Conservation (phyloP, 345 rosid species). For the Melaleuca quinquenervia region DNA sequence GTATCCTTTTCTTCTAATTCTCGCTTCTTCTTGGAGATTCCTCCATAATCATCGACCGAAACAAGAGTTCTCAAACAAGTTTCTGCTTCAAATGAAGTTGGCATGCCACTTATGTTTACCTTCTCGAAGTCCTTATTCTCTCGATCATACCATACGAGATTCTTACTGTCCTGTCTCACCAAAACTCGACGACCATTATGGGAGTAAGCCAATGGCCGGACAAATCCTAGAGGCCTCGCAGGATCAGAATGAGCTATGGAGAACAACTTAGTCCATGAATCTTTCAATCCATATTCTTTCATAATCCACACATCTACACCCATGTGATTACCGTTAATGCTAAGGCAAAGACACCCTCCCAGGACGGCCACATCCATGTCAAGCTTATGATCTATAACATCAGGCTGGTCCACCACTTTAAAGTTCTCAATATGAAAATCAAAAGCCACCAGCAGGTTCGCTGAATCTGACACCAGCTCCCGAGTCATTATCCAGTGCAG, state of each 20-base stretch:
- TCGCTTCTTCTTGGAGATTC: background rate
- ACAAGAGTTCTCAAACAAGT: conserved; percentile 4
- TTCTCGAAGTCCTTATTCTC: background rate
- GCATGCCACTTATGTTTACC: background rate
- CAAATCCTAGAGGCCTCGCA: background rate
- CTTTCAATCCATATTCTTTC: conserved; percentile 5
- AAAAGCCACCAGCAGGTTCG: conserved; percentile 10
- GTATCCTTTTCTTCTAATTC: background rate
- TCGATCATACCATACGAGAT: conserved; percentile 4
- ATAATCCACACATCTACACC: conserved; percentile 11
- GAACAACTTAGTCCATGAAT: conserved; percentile 4
- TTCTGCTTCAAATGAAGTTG: conserved; percentile 3
- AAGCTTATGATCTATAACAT: background rate
- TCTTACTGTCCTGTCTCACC: conserved; percentile 2
- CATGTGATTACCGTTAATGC: background rate
- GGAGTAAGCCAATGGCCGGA: conserved; percentile 1
- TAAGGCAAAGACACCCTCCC: conserved; percentile 13
- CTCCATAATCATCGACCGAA: conserved; percentile 1
- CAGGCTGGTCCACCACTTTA: conserved; percentile 11
- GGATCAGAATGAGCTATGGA: background rate
- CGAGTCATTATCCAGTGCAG: conserved; percentile 36
- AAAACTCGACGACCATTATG: background rate
- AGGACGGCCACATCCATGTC: conserved; percentile 17
- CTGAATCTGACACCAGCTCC: background rate
- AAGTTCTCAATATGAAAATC: conserved; percentile 10